Evolutionary conservation across 306 rosid genomes (phyloP), one percentile per base, ranked within the genome.

Genomic region (Lithocarpus polystachyus): DNA sequence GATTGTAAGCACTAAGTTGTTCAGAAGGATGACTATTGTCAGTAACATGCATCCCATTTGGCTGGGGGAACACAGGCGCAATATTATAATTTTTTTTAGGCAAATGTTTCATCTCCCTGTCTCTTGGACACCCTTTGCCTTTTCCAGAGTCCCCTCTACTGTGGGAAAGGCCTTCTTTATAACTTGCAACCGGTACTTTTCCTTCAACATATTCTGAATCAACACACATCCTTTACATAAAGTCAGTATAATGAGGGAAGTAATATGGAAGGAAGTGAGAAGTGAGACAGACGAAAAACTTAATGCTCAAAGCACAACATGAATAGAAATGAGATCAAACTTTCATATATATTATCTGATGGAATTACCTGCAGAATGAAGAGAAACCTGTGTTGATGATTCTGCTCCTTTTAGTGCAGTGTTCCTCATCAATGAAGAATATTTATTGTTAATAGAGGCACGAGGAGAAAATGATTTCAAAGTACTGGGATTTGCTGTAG

Each of bases 151-250:
- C 77, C 60, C 77, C 77, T 82, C 82, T 78, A 75, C 83, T 72
- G 56, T 56, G 75, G 53, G 79, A 76, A 86, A 74, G 69, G 23
- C 86, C 89, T 81, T 82, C 88, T 79, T 55, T 82, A 29, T 73
- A 73, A 74, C 75, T 71, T 70, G 85, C 86, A 83, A 53, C 61
- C 37, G 83, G 76, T 67, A 22, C 59, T 37, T 57, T 83, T 84
- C 89, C 84, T 69, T 86, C 83, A 71, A 75, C 71, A 78, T 83
- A 54, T 68, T 89, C 99, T 95, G 91, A 79, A 86, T 62, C 80
- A 87, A 84, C 73, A 87, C 77, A 79, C 76, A 80, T 43, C 73
- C 75, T 68, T 75, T 60, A 80, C 35, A 68, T 33, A 51, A 80
- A 85, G 56, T 86, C 56, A 77, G 68, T 53, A 54, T 14, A 54